Evolutionary conservation across 305 asterid species (phyloP), one percentile per base, ranked within the genome.

Genomic region (Fraxinus baroniana): DNA sequence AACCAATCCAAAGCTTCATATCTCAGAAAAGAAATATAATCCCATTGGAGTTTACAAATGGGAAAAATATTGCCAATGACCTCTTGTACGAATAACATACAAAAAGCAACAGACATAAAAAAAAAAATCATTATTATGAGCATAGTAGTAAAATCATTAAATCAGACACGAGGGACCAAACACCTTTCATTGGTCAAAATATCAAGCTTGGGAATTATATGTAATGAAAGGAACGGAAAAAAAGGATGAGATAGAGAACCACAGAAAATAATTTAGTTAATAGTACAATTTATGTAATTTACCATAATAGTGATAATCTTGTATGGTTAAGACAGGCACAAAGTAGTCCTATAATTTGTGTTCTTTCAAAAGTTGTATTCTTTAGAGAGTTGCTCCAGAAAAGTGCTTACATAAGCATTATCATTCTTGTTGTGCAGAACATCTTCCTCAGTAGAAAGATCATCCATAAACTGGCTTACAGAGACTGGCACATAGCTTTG

Each of bases 401-500:
- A 81, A 82, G 86, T 81, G 83, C 98, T 90, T 89, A 96, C 99
- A 86, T 84, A 88, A 86, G 89, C 81, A 87, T 80, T 81, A 84
- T 94, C 98, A 84, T 87, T 80, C 81, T 85, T 92, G 83, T 86
- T 88, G 87, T 87, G 87, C 74, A 88, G 77, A 35, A 84, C 86
- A 83, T 94, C 98, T 87, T 93, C 98, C 84, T 91, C 99, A 33
- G 93, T 93, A 70, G 97, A 93, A 84, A 94, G 94, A 84, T 92
- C 97, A 85, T 92, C 98, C 98, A 96, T 90, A 86, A 96, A 94
- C 91, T 91, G 98, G 92, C 95, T 91, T 30, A 92, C 98, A 82
- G 99, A 91, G 86, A 96, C 86, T 78, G 98, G 97, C 85, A 88
- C 90, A 76, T 87, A 96, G 90, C 94, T 91, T 76, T 94, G 98